Evolutionary conservation across 1,284 basidiomycete genomes (phyloP), one percentile per base, ranked within the genome.

Genomic region (Austroboletus rostrupii): DNA sequence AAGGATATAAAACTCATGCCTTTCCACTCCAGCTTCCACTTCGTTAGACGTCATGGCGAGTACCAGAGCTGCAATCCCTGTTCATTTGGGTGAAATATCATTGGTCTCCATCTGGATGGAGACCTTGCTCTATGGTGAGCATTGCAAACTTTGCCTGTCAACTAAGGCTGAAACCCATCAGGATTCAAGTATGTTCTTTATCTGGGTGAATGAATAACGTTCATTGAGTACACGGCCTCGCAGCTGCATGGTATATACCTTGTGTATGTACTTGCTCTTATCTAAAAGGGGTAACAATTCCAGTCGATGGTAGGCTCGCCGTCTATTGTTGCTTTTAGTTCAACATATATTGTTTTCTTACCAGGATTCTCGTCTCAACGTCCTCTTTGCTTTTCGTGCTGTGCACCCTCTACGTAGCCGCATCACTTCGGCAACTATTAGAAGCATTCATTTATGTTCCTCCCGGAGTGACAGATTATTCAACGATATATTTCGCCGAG

Each of bases 71-170:
- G 5, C 16, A 31, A 40, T 59, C 23, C 50, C 57, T 2, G 50
- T 50, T n/a, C 44, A 37, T 11, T 20, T 57, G 47, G 54, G 33
- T 35, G 41, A 53, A 36, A 49, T 57, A 39, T 57, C 57, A 5
- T 14, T 57, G 20, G n/a, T 57, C 5, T 46, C 54, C 38, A 57
- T 59, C 35, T 57, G 56, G 56, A 57, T 57, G 40, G 57, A 41
- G 13, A 57, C 57, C 11, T 3, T 57, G 21, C 54, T 57, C 13
- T 57, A 57, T 43, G 56, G 56, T 57, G 36, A 12, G 57, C 39
- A 7, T 20, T 13, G 7, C 11, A 9, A 35, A 35, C 13, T 3
- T 37, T 20, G 1, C 9, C 0, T 21, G 17, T 41, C 10, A 17
- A 28, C 20, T 16, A n/a, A 43, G 4, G 14, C 37, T 55, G 11